Conservation (phyloP, 2,329 filamentous ascomycete species). For the Nemania serpens region DNA sequence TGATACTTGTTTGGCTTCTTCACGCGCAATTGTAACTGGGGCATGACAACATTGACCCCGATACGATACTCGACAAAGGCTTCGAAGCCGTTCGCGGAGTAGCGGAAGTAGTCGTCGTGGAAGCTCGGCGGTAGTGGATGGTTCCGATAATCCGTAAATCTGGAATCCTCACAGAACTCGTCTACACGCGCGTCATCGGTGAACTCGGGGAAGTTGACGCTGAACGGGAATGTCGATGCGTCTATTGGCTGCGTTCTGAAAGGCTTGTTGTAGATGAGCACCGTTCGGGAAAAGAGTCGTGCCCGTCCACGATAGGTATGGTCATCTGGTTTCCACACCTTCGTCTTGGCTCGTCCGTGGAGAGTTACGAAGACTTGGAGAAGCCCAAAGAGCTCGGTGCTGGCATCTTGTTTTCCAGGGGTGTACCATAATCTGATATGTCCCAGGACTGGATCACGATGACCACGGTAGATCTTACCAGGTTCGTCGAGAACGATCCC, state of each 20-base stretch:
- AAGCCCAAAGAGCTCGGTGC: conserved; percentile 22
- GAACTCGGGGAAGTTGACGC: conserved; percentile 18
- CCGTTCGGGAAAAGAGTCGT: conserved; percentile 2
- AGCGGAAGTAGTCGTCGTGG: conserved; percentile 17
- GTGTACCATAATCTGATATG: conserved; percentile 18
- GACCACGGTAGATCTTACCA: conserved; percentile 19
- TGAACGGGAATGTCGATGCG: conserved; percentile 8
- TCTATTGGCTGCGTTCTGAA: conserved; percentile 17
- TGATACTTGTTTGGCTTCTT: conserved; percentile 11
- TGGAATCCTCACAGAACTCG: neutral
- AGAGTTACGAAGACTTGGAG: conserved; percentile 19
- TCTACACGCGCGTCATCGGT: neutral
- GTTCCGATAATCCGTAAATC: conserved; percentile 1
- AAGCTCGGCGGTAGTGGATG: conserved; percentile 26
- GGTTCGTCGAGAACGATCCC: conserved; percentile 19
- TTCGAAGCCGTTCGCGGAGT: conserved; percentile 12
- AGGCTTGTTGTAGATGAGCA: conserved; percentile 20
- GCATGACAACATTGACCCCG: conserved; percentile 21
- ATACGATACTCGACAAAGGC: conserved; percentile 26
- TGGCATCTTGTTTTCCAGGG: neutral
- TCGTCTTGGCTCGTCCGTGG: conserved; percentile 27
- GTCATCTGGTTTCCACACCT: conserved; percentile 18
- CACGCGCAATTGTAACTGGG: conserved; percentile 17
- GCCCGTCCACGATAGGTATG: conserved; percentile 26
- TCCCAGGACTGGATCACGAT: conserved; percentile 19